Evolutionary conservation across 768 basidiomycete species (phyloP), one percentile per base, ranked within the genome.

Genomic region (Saitozyma sp.): DNA sequence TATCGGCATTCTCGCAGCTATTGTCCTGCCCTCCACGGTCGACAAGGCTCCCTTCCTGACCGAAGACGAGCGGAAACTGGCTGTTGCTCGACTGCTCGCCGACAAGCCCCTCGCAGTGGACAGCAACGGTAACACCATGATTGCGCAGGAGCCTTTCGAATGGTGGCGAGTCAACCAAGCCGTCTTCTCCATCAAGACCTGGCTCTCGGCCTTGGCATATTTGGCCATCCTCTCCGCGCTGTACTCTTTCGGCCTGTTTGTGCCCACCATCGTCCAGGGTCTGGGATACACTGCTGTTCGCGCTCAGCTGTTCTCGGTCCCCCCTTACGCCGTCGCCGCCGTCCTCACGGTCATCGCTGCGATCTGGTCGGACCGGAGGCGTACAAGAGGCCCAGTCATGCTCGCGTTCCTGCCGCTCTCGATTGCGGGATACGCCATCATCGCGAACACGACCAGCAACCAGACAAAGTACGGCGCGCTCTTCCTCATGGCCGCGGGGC

Each of bases 221-320:
- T 61, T 70, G 40, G 57, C 66, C 45, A 66, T 73, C 50, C 66
- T 70, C 50, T 64, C 55, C 39, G 71, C 71, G 9, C 56, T 70
- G 7, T 70, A 70, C 63, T 66, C 64, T 20, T 73, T 70, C 64
- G 68, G 68, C 54, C 61, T 70, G 4, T 72, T 72, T 61, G 59
- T 75, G 14, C 73, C 68, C 9, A 59, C 68, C 40, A 72, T 72
- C 52, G 55, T 71, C 52, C 49, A 60, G n/a, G 69, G 69, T 39
- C 58, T 74, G 1, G 72, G 72, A 2, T 74, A 68, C 61, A 62
- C 55, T 17, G 67, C 69, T 20, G 50, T 67, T 50, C 16, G 58
- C 11, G 70, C 69, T 4, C 72, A 74, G 50, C 70, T 74, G n/a
- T 67, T 62, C 59, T 66, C 72, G 0, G 72, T 74, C 3, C 72